These are phyloP conservation scores for Boehmeria nivea DNA, from an alignment of 306 rosid genomes.

Conservation along the genomic window DNA sequence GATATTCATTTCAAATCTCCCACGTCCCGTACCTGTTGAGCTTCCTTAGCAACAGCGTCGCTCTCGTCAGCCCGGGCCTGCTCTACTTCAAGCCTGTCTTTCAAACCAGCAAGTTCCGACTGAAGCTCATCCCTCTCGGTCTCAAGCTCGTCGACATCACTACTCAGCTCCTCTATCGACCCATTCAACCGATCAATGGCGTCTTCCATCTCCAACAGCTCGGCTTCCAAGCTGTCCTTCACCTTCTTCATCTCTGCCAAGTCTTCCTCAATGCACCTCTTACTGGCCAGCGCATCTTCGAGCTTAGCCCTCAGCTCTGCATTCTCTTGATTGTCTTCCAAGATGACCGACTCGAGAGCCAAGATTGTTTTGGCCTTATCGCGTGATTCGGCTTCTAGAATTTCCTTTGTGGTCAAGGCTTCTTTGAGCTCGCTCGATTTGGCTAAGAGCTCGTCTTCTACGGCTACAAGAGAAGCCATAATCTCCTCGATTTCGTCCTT, in stretches of 20 bases:
- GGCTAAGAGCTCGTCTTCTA: constrained; percentile 58
- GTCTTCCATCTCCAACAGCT: constrained; percentile 54
- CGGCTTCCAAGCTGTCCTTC: constrained; percentile 60
- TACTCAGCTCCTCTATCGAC: constrained; percentile 40
- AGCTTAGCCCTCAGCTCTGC: constrained; percentile 36
- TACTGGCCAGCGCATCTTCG: constrained; percentile 45
- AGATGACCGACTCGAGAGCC: constrained; percentile 52
- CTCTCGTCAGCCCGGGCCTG: constrained; percentile 57
- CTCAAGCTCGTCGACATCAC: constrained; percentile 42
- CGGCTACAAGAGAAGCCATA: constrained; percentile 44
- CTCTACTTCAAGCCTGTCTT: constrained; percentile 56
- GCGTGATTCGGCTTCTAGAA: constrained; percentile 59
- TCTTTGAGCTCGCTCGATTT: constrained; percentile 64
- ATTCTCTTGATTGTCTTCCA: constrained; percentile 46
- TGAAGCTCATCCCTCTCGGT: constrained; percentile 65
- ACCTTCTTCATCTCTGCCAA: constrained; percentile 47
- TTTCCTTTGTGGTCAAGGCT: constrained; percentile 37
- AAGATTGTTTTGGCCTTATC: constrained; percentile 43
- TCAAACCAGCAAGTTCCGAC: constrained; percentile 42
- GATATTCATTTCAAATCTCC: too few species aligned
- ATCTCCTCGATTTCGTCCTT: constrained; percentile 66
- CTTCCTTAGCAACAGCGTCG: constrained; percentile 62
- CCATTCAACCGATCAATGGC: constrained; percentile 53
- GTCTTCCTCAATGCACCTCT: constrained; percentile 47
- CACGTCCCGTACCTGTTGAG: constrained; percentile 52